These are phyloP conservation scores for Carallia pectinifolia DNA, from an alignment of 345 rosid genomes.

Conservation along the genomic window DNA sequence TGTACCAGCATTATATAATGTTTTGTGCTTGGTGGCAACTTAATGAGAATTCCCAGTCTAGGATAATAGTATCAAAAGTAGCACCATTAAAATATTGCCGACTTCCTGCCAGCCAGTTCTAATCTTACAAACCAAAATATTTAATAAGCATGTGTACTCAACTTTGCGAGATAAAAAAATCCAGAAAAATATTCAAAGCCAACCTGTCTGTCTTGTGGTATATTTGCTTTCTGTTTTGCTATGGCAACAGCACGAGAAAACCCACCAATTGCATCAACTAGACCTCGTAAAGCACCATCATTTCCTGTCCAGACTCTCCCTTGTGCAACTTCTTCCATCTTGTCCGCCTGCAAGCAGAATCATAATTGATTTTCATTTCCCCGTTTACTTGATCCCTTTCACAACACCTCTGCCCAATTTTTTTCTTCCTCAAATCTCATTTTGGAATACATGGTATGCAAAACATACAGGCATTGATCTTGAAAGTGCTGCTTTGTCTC, in stretches of 20 bases:
- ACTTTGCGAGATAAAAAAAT: not conserved
- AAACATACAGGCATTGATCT: conserved; percentile 79
- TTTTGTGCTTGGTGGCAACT: not conserved
- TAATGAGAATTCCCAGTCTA: not conserved
- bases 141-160: not conserved
- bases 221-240: conserved; percentile 75
- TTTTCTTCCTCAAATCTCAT: not conserved
- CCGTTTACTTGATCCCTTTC: not conserved
- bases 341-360: conserved; percentile 48
- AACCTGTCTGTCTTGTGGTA: conserved; percentile 65
- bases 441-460: conserved; percentile 1
- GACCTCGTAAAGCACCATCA: conserved; percentile 77
- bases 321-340: conserved; percentile 96
- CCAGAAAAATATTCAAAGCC: not conserved
- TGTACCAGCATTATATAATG: not conserved
- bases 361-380: not conserved
- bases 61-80: not conserved
- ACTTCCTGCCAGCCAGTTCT: too few species aligned
- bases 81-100: not conserved
- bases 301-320: conserved; percentile 98
- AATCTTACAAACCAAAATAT: not conserved
- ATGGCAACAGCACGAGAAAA: conserved; percentile 83
- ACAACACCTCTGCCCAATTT: not conserved
- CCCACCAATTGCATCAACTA: conserved; percentile 88
- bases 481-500: conserved; percentile 84